Evolutionary conservation across 1,284 basidiomycete species (phyloP).

Genomic region (Tilletia caries): DNA sequence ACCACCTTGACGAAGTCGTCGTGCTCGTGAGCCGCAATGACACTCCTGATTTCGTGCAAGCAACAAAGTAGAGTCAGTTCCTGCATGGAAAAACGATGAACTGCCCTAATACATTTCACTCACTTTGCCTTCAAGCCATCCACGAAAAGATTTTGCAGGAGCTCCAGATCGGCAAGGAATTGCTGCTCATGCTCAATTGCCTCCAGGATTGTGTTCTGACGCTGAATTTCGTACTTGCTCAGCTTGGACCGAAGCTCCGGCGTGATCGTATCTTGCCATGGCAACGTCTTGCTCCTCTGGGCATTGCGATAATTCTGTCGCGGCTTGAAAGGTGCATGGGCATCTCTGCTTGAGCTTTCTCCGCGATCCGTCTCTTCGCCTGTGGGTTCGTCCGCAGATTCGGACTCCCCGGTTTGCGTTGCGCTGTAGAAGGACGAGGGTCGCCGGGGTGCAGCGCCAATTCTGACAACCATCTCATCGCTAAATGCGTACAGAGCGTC

Average conservation of each 20-base stretch:
- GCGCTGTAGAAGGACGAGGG: constrained; percentile 47
- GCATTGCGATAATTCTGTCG: neutral
- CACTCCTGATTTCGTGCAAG: neutral
- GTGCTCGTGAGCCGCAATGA: constrained; percentile 53
- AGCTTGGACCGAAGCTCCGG: constrained; percentile 9
- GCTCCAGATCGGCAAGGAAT: constrained; percentile 82
- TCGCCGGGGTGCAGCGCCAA: neutral
- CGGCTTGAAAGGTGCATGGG: neutral
- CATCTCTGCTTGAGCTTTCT: neutral
- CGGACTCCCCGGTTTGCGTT: neutral
- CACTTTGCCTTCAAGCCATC: constrained; percentile 24
- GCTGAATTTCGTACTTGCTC: constrained; percentile 68
- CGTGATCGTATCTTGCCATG: constrained; percentile 8
- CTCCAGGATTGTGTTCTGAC: constrained; percentile 87
- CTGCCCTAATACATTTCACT: no score
- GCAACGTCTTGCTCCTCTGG: constrained; percentile 7
- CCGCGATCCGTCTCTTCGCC: neutral
- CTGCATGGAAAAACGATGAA: no score
- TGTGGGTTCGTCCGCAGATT: neutral
- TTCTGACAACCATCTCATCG: constrained; percentile 62
- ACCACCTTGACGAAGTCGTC: constrained; percentile 80
- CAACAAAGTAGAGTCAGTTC: no score
- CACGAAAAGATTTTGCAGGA: constrained; percentile 62
- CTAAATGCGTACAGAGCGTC: constrained; percentile 96
- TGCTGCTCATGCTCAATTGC: constrained; percentile 85